Evolutionary conservation across 805 yeast genomes (phyloP).

Genomic region (Saturnispora hagleri): DNA sequence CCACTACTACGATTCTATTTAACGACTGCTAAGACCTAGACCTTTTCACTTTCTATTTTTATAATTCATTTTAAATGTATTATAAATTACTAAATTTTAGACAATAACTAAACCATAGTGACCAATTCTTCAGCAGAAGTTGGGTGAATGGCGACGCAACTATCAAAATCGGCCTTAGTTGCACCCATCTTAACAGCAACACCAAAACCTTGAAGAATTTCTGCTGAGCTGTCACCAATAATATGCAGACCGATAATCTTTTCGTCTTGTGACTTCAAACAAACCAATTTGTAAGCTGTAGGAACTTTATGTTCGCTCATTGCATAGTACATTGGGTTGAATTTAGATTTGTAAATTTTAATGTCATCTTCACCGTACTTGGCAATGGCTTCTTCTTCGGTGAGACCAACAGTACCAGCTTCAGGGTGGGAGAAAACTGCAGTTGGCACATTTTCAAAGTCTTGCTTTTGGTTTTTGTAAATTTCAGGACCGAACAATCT

Average conservation of each 20-base stretch:
- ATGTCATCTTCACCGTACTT: constrained; percentile 73
- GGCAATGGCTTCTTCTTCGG: constrained; percentile 67
- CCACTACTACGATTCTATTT: background rate
- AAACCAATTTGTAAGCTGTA: constrained; percentile 75
- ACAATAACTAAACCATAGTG: constrained; percentile 42
- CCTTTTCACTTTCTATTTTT: background rate
- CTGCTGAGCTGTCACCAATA: constrained; percentile 85
- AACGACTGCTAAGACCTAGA: background rate
- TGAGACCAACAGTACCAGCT: constrained; percentile 86
- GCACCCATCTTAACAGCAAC: constrained; percentile 99
- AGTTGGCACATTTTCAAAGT: constrained; percentile 80
- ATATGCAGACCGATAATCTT: constrained; percentile 93
- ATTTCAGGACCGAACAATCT: constrained; percentile 77
- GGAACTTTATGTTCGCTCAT: constrained; percentile 77
- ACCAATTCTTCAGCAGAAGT: constrained; percentile 97
- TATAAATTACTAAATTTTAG: constrained; percentile 10
- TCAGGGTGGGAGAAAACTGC: constrained; percentile 99
- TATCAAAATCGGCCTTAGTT: constrained; percentile 90
- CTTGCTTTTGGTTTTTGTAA: constrained; percentile 70
- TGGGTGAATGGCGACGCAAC: constrained; percentile 96
- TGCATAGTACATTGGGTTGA: constrained; percentile 90
- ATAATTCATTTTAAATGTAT: background rate
- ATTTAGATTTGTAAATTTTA: constrained; percentile 73
- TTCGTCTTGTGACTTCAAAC: constrained; percentile 65
- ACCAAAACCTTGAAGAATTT: constrained; percentile 96